Evolutionary conservation across 2,329 filamentous ascomycete genomes (phyloP), one percentile per base, ranked within the genome.

Genomic region (Capronia americana): DNA sequence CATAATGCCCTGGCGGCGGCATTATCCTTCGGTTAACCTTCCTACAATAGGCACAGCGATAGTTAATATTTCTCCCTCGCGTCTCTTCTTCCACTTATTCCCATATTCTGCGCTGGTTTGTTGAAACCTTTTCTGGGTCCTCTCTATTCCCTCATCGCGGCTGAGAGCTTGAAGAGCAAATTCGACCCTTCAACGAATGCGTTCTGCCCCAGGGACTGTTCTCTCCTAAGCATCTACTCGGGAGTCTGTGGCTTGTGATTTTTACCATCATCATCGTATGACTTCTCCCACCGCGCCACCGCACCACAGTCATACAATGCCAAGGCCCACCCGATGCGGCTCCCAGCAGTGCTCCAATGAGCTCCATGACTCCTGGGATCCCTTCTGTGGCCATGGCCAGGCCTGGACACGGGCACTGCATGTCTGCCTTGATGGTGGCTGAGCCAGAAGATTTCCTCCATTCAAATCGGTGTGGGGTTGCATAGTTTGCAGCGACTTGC

Each of bases 321-420:
- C 14, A 28, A 54, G 24, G 51, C 51, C 30, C 51, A 28, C 53
- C 26, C 2, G 38, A 56, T 38, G 53, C 26, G 53, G 53, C 53
- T 56, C 53, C 38, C 6, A 32, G 30, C 14, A n/a, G 20, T 8
- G 2, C 26, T 30, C n/a, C 12, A 34, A 56, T 32, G 26, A 56
- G 26, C 53, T n/a, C n/a, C n/a, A n/a, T n/a, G n/a, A n/a, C n/a
- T n/a, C n/a, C n/a, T 34, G 30, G 17, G 11, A 30, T 56, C n/a
- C 53, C n/a, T n/a, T n/a, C n/a, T 56, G 30, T 4, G 53, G 30
- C 53, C 30, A 56, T 38, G 17, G 53, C 4, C 14, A 4, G 17
- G 14, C 6, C 53, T 23, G 30, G 12, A 34, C 30, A 38, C n/a
- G 53, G 8, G 20, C 30, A 7, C 53, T 56, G 11, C 24, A 56